Base-by-base conservation (phyloP, 768 basidiomycete species). In the Leccinum sublutescens region DNA sequence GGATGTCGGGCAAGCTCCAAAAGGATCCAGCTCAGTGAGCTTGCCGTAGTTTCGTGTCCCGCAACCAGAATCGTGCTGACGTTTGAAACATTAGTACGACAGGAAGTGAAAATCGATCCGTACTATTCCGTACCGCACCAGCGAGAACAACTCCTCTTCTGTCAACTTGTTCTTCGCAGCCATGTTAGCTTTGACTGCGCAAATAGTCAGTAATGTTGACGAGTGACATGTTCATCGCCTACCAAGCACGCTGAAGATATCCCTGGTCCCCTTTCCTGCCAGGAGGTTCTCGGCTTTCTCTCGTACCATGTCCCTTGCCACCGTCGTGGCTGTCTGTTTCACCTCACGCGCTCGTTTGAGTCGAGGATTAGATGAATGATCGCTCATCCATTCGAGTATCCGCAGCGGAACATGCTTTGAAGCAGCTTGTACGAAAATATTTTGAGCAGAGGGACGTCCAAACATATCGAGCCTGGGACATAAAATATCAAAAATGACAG, bases 1-100 rank as follows among this genome's bases (percentile, higher is more conserved):
- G 81, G 85, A 60, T 84, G 73, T 45, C 76, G 79, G 3, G 86
- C 80, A 4, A 93, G 77, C 63, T 86, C 84, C 55, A 86, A 75
- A 9, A 91, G 71, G 8, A 82, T 78, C 86, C 87, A 91, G 56
- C 79, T 77, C 33, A 87, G 54, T 2, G 80, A 77, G 38, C 78
- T 83, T 4, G 87, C 80, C 52, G 82, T 85, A 4, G 86, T 88
- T 68, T 87, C 88, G 67, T 88, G 82, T 2, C 79, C 80, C 43
- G 80, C 80, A 12, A 82, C 63, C 14, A 81, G 64, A 11, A 82
- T 77, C 25, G 78, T 80, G 15, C 79, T 81, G n/a, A 11, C n/a
- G 27, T 29, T 29, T 29, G 27, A 5, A 57, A 23, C 8, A 50
- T 50, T 1, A 48, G 47, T 2, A 48, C 23, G 21, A 25, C 47